phyloP scores from a whole-genome alignment of 371 early-diverging fungal genomes.

The Caulochytrium protostelioides region DNA sequence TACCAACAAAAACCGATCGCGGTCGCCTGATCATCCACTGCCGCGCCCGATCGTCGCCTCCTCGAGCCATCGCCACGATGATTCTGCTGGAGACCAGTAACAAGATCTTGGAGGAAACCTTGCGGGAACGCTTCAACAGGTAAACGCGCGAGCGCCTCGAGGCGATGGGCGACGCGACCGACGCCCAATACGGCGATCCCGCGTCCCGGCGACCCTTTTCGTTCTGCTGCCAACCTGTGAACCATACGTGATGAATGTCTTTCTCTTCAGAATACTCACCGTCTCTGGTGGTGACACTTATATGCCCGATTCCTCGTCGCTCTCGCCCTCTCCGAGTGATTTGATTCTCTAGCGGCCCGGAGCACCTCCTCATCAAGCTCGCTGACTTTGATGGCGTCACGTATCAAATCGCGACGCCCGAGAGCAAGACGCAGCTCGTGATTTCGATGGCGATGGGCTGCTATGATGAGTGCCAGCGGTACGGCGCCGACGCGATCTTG shows the following conservation, averaged over 20 bases:
- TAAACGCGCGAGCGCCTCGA: too few species aligned
- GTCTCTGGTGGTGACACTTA: not conserved
- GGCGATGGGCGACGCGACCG: too few species aligned
- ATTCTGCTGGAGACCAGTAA: constrained; percentile 27
- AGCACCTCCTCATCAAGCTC: constrained; percentile 52
- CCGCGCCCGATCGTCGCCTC: too few species aligned
- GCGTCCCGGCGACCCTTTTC: too few species aligned
- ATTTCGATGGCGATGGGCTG: constrained; percentile 70
- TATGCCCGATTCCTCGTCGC: too few species aligned
- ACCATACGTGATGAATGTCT: not conserved
- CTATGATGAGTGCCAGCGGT: constrained; percentile 45
- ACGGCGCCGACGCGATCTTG: constrained; percentile 61
- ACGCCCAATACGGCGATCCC: too few species aligned
- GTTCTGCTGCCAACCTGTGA: too few species aligned
- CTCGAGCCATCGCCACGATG: too few species aligned
- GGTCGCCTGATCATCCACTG: too few species aligned
- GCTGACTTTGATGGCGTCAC: constrained; percentile 90
- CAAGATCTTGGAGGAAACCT: constrained; percentile 30
- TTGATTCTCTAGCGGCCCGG: too few species aligned
- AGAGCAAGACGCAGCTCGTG: constrained; percentile 33
- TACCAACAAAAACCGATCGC: not conserved
- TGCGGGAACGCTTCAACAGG: constrained; percentile 24
- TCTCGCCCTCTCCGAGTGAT: too few species aligned
- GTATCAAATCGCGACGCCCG: constrained; percentile 60
- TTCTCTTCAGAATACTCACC: not conserved